Evolutionary conservation across 2,329 filamentous ascomycete species (phyloP).

Genomic region (Nigrospora oryzae): DNA sequence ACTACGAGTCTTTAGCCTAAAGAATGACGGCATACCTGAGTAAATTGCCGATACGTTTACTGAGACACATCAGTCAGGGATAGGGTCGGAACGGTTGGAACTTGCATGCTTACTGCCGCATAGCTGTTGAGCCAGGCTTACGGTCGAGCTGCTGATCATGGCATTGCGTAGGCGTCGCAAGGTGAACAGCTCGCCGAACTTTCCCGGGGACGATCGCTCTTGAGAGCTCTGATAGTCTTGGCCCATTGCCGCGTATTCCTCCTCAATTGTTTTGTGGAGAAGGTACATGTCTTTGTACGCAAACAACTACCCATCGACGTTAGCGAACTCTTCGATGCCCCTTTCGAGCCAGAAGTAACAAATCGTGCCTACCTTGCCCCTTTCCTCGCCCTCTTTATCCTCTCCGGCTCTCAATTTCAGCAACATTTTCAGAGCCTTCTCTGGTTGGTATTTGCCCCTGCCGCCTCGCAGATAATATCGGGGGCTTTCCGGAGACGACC

Average conservation of each 20-base stretch:
- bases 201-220: too few relatives aligned
- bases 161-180: constrained; percentile 18
- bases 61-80: constrained; percentile 14
- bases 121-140: constrained; percentile 21
- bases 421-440: too few relatives aligned
- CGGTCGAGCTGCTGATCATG: constrained; percentile 20
- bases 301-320: constrained; percentile 23
- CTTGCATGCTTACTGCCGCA: constrained; percentile 25
- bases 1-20: too few relatives aligned
- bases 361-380: constrained; percentile 21
- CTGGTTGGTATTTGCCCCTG: too few relatives aligned
- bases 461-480: constrained; percentile 25
- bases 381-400: constrained; percentile 19
- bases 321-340: too few relatives aligned
- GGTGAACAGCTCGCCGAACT: constrained; percentile 12
- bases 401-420: too few relatives aligned
- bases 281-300: constrained; percentile 29
- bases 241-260: too few relatives aligned
- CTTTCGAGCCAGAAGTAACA: too few relatives aligned
- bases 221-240: too few relatives aligned
- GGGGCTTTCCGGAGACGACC: constrained; percentile 25
- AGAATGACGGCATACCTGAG: constrained; percentile 28
- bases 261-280: constrained; percentile 17
- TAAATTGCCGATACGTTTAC: constrained; percentile 36
- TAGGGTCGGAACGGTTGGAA: too few relatives aligned